Percentiles rank a stretch among this genome's conserved stretches.
These are phyloP conservation scores for Whalleya microplaca DNA, from an alignment of 2,329 filamentous ascomycete genomes.

Conservation along the genomic window DNA sequence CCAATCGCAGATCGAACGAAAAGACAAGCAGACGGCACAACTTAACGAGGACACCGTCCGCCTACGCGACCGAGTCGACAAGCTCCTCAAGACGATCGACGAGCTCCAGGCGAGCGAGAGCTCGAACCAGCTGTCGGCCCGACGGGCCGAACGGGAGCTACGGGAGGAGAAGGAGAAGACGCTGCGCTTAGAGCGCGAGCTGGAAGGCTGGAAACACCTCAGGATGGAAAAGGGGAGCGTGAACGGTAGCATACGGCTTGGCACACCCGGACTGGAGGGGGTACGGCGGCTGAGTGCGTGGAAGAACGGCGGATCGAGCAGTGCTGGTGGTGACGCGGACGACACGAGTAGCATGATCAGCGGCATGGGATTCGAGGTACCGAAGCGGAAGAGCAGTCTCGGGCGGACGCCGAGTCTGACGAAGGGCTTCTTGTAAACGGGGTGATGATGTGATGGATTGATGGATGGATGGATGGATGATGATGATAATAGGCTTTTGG, in stretches of 20 bases:
- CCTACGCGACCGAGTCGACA: conserved; percentile 87
- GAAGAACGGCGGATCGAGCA: conserved; percentile 60
- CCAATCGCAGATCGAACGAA: conserved; percentile 87
- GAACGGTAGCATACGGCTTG: conserved; percentile 32
- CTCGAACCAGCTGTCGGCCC: conserved; percentile 75
- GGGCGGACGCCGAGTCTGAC: conserved; percentile 69
- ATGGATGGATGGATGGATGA: too few relatives aligned
- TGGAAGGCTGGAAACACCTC: conserved; percentile 82
- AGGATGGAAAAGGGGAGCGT: conserved; percentile 62
- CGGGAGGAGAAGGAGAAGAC: conserved; percentile 85
- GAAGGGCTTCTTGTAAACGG: conserved; percentile 71
- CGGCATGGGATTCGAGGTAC: conserved; percentile 54
- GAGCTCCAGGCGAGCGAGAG: conserved; percentile 90
- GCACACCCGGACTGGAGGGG: conserved; percentile 31
- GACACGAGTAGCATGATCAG: conserved; percentile 35
- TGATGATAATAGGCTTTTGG: too few relatives aligned
- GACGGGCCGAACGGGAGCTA: conserved; percentile 87
- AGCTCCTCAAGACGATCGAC: conserved; percentile 87
- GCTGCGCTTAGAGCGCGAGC: conserved; percentile 81
- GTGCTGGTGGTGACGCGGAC: conserved; percentile 41
- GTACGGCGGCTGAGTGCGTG: conserved; percentile 43
- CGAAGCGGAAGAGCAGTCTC: conserved; percentile 68
- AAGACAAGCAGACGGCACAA: conserved; percentile 83
- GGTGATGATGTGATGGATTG: not conserved
- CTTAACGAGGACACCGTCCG: conserved; percentile 82